Evolutionary conservation across 768 basidiomycete genomes (phyloP).

Genomic region (Grammothele lineata): DNA sequence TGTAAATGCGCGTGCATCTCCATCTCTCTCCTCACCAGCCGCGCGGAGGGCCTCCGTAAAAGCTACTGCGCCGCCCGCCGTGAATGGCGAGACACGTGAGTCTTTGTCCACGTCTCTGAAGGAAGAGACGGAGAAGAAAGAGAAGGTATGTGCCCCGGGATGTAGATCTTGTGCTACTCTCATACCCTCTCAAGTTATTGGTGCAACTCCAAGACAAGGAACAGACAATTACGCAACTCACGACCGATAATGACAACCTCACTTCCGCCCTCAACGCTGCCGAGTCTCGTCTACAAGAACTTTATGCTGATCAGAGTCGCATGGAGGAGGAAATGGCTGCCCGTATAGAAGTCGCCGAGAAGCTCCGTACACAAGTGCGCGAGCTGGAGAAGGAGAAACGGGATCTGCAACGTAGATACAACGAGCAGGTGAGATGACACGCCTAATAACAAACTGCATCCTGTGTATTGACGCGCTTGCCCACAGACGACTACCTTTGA

Average conservation of each 20-base stretch:
- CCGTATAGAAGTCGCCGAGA: constrained; percentile 79
- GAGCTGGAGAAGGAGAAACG: constrained; percentile 89
- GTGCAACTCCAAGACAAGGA: constrained; percentile 78
- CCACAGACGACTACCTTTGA: constrained; percentile 81
- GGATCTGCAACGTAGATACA: constrained; percentile 77
- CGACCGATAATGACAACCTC: constrained; percentile 61
- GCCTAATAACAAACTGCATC: constrained; percentile 2
- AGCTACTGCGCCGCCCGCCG: constrained; percentile 32
- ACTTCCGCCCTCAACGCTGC: constrained; percentile 61
- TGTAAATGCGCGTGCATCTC: constrained; percentile 50
- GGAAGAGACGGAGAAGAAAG: constrained; percentile 77
- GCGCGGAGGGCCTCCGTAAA: constrained; percentile 51
- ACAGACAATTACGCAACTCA: constrained; percentile 55
- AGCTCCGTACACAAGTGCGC: constrained; percentile 73
- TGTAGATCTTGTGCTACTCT: constrained; percentile 6
- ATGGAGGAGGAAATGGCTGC: constrained; percentile 80
- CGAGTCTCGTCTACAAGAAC: constrained; percentile 70
- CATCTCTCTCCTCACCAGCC: constrained; percentile 45
- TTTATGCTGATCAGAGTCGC: constrained; percentile 77
- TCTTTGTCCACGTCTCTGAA: constrained; percentile 59
- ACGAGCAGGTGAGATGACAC: constrained; percentile 71
- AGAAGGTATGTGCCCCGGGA: constrained; percentile 50
- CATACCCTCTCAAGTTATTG: constrained; percentile 48
- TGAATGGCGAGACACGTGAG: constrained; percentile 53
- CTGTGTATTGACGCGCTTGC: constrained; percentile 13